phyloP scores from a whole-genome alignment of 2,329 filamentous ascomycete genomes.

The Helminthosporium solani region DNA sequence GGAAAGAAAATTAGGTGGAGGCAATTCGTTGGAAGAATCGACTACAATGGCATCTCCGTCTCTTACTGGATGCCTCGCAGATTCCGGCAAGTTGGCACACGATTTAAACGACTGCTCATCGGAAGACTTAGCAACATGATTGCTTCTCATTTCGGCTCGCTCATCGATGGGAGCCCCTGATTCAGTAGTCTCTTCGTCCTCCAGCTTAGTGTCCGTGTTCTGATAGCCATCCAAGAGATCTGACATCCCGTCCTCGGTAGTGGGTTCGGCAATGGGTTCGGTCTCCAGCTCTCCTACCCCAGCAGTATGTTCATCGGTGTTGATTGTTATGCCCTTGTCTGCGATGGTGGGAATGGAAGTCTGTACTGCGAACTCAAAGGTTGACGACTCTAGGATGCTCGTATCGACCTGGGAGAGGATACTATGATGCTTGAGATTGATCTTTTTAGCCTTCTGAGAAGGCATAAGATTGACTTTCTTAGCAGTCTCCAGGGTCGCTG shows the following conservation, averaged over 20 bases:
- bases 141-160: constrained; percentile 15
- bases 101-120: constrained; percentile 39
- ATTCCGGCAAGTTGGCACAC: constrained; percentile 24
- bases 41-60: constrained; percentile 14
- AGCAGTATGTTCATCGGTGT: constrained; percentile 1
- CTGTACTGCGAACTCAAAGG: constrained; percentile 31
- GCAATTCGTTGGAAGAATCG: constrained; percentile 15
- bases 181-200: constrained; percentile 3
- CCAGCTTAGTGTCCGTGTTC: constrained; percentile 26
- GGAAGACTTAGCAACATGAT: constrained; percentile 31
- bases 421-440: constrained; percentile 18
- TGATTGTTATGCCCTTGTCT: constrained; percentile 10
- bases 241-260: constrained; percentile 36
- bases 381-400: constrained; percentile 33
- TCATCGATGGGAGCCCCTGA: constrained; percentile 4
- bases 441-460: background rate
- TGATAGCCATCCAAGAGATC: constrained; percentile 36
- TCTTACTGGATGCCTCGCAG: constrained; percentile 1
- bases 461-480: constrained; percentile 1
- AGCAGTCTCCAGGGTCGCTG: background rate
- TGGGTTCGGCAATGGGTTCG: constrained; percentile 23
- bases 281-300: constrained; percentile 10
- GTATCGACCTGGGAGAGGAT: constrained; percentile 28
- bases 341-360: constrained; percentile 33
- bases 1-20: constrained; percentile 8